phyloP scores from a whole-genome alignment of 306 rosid species.

The Cicer judaicum region DNA sequence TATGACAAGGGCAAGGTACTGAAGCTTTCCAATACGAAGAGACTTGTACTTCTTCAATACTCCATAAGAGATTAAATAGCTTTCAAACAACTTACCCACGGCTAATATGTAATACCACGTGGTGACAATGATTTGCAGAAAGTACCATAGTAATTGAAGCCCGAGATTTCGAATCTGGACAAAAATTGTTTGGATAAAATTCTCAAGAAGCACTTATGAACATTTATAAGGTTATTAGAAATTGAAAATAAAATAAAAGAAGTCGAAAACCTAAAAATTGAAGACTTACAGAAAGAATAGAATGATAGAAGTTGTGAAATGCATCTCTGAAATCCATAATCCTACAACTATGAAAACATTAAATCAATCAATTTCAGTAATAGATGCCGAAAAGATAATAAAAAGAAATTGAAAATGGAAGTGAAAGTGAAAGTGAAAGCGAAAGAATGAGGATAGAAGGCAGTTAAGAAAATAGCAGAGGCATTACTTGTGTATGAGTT shows the following conservation, averaged over 20 bases:
- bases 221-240: neutral
- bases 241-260: no score
- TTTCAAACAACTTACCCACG: conserved; percentile 52
- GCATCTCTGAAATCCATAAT: conserved; percentile 41
- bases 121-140: conserved; percentile 61
- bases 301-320: conserved; percentile 35
- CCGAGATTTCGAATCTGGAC: conserved; percentile 66
- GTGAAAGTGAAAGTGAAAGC: no score
- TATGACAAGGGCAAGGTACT: conserved; percentile 74
- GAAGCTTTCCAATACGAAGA: conserved; percentile 52
- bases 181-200: conserved; percentile 1
- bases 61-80: conserved; percentile 71
- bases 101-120: conserved; percentile 52
- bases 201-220: neutral
- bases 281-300: conserved; percentile 42
- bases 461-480: no score
- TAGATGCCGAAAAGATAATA: no score
- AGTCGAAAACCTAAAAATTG: neutral
- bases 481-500: no score
- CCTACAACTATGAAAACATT: conserved; percentile 25
- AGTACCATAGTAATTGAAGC: conserved; percentile 68
- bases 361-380: conserved; percentile 19
- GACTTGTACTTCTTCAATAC: conserved; percentile 58
- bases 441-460: no score
- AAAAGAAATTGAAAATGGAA: no score